Conservation (phyloP, 148 eudicot genomes). For the Rhododendron griersonianum region DNA sequence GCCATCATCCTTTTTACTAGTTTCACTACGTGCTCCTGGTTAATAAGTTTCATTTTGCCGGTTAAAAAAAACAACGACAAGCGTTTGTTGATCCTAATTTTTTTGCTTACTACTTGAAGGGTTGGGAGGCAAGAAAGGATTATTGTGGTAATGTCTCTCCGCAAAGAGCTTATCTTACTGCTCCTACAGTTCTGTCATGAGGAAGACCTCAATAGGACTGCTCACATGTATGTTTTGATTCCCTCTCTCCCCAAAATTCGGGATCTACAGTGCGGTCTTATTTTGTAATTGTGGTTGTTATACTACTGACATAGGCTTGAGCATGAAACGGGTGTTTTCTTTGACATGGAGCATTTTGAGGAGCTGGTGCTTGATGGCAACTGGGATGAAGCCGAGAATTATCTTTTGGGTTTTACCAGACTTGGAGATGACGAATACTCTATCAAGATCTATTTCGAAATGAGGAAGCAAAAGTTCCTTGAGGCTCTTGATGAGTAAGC, state of each 20-base stretch:
- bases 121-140: conserved; percentile 8
- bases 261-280: no score
- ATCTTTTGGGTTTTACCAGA: conserved; percentile 12
- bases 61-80: neutral
- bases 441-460: conserved; percentile 10
- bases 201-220: neutral
- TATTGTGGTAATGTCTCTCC: neutral
- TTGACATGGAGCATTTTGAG: conserved; percentile 20
- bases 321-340: conserved; percentile 20
- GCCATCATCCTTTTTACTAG: no score
- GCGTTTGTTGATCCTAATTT: neutral
- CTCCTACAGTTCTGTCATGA: conserved; percentile 32
- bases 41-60: no score
- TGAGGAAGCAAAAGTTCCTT: conserved; percentile 25
- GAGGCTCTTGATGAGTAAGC: conserved; percentile 23
- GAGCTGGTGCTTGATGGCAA: conserved; percentile 5
- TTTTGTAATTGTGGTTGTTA: neutral
- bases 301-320: conserved; percentile 17
- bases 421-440: conserved; percentile 10
- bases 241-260: neutral
- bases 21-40: no score
- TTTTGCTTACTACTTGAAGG: neutral
- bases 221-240: neutral
- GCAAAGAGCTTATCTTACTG: conserved; percentile 11
- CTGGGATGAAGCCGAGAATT: conserved; percentile 20